Conservation (phyloP, 805 yeast species). For the Starmera pachycereana region DNA sequence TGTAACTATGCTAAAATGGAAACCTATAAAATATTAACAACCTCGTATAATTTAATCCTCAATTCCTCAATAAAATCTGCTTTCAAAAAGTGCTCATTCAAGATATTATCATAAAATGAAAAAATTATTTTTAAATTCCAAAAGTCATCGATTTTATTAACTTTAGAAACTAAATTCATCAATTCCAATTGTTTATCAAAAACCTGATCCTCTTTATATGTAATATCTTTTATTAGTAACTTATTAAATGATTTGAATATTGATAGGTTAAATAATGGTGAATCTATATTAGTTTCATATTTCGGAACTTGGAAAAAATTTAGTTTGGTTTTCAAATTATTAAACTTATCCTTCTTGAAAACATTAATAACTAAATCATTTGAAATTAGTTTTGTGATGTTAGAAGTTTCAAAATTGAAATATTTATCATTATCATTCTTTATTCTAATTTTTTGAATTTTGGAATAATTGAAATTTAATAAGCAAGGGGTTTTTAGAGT, state of each 20-base stretch:
- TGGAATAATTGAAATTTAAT: conserved; percentile 44
- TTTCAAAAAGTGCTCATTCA: conserved; percentile 31
- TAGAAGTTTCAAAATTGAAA: conserved; percentile 34
- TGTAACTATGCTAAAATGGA: no score
- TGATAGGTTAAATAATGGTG: conserved; percentile 5
- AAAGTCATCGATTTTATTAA: conserved; percentile 39
- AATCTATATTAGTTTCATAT: conserved; percentile 9
- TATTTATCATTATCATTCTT: conserved; percentile 34
- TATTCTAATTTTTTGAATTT: conserved; percentile 32
- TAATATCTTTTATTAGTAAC: no score
- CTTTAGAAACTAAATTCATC: conserved; percentile 28
- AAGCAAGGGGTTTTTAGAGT: conserved; percentile 50
- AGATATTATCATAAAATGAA: conserved; percentile 41
- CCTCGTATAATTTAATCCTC: conserved; percentile 32
- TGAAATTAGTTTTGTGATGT: conserved; percentile 26
- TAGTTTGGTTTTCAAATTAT: conserved; percentile 21
- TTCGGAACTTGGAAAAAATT: conserved; percentile 12
- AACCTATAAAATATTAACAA: not conserved
- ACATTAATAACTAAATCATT: conserved; percentile 29
- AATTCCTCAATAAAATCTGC: conserved; percentile 42
- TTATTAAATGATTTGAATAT: conserved; percentile 24
- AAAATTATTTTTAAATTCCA: conserved; percentile 56
- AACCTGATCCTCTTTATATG: conserved; percentile 11
- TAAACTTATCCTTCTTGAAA: conserved; percentile 28
- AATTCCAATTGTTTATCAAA: conserved; percentile 50